Evolutionary conservation across 192 early-diverging fungal species (phyloP).

Genomic region (Entomortierella parvispora): DNA sequence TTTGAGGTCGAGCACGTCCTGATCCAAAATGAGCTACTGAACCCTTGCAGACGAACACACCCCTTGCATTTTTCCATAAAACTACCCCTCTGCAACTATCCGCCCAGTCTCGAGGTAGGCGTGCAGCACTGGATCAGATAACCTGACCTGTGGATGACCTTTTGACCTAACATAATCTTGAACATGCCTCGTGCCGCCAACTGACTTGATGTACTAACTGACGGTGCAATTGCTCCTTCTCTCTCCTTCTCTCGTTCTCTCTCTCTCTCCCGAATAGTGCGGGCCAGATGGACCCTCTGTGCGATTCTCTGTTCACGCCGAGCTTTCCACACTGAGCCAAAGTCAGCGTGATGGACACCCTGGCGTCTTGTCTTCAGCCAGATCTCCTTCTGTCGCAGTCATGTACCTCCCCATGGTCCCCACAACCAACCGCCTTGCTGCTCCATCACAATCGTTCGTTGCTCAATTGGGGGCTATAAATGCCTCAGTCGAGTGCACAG

Average conservation of each 20-base stretch:
- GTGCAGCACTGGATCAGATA: too few species aligned
- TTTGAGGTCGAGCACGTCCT: constrained; percentile 40
- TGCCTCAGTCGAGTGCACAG: constrained; percentile 22
- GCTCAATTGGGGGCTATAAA: constrained; percentile 2
- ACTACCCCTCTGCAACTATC: constrained; percentile 34
- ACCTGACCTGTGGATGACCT: too few species aligned
- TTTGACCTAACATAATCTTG: not conserved
- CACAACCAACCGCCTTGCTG: not conserved
- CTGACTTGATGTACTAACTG: too few species aligned
- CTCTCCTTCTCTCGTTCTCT: not conserved
- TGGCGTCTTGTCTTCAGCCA: constrained; percentile 7
- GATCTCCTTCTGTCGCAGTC: constrained; percentile 9
- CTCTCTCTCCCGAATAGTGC: not conserved
- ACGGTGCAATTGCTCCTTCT: too few species aligned
- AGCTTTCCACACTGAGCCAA: too few species aligned
- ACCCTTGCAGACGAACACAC: constrained; percentile 12
- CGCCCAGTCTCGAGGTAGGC: constrained; percentile 37
- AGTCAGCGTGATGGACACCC: too few species aligned
- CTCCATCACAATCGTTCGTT: not conserved
- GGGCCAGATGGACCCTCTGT: constrained; percentile 8
- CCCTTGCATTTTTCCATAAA: constrained; percentile 32
- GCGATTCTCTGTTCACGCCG: constrained; percentile 18
- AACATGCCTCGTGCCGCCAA: not conserved
- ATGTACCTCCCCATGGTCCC: constrained; percentile 33
- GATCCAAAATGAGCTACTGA: constrained; percentile 13